Conservation (phyloP, 345 rosid species). For the Ceriops zippeliana region DNA sequence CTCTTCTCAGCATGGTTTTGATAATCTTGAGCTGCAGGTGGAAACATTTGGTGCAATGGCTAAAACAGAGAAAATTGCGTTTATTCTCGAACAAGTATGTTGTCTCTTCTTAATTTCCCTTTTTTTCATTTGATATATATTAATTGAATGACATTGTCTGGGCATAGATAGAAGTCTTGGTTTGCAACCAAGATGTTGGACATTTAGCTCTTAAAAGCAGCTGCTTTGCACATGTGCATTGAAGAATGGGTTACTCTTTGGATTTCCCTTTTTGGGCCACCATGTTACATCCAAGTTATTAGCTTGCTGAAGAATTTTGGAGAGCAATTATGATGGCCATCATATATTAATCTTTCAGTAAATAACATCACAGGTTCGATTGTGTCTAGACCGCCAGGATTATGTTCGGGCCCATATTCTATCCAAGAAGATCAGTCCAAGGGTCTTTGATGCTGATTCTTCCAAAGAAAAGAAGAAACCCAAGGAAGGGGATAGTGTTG, state of each 20-base stretch:
- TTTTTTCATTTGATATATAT: not conserved
- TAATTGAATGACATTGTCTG: not conserved
- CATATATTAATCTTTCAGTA: not conserved
- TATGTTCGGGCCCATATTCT: slow-evolving; percentile 95
- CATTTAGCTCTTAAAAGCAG: not conserved
- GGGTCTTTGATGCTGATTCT: slow-evolving; percentile 74
- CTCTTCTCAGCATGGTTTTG: not conserved
- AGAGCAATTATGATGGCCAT: slow-evolving; percentile 2
- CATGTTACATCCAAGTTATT: not conserved
- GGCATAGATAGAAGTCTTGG: too few species aligned
- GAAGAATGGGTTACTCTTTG: not conserved
- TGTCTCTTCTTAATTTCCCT: not conserved
- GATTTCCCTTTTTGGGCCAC: not conserved
- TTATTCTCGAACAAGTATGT: slow-evolving; percentile 87
- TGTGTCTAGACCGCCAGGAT: slow-evolving; percentile 90
- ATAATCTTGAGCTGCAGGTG: slow-evolving; percentile 47
- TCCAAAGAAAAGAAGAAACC: slow-evolving; percentile 90
- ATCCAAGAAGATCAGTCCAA: slow-evolving; percentile 86
- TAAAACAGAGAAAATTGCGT: slow-evolving; percentile 90
- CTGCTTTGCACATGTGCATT: not conserved
- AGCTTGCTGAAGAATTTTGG: not conserved
- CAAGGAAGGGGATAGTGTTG: slow-evolving; percentile 77
- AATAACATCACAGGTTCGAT: slow-evolving; percentile 55
- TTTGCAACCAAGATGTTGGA: slow-evolving; percentile 5
- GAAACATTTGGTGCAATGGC: slow-evolving; percentile 99